Conservation (phyloP, 2,329 filamentous ascomycete genomes). For the Diaporthe sp. region DNA sequence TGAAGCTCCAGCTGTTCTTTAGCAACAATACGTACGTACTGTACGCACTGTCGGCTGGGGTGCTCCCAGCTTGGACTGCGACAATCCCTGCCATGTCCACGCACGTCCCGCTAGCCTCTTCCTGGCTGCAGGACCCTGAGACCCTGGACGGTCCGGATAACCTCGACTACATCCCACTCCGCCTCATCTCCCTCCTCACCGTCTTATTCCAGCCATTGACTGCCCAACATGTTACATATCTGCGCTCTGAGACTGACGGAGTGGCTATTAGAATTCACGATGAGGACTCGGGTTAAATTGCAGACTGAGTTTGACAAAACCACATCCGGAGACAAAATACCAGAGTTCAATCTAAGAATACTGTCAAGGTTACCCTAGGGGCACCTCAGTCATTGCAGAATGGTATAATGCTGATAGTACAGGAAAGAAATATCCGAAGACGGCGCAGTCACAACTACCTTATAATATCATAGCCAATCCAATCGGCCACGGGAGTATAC, state of each 20-base stretch:
- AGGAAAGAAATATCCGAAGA: neutral
- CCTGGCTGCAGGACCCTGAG: neutral
- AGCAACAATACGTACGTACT: slow-evolving; percentile 8
- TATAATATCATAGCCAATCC: neutral
- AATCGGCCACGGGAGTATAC: neutral
- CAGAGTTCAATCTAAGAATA: neutral
- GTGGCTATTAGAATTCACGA: neutral
- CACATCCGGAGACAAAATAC: neutral
- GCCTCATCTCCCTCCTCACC: neutral
- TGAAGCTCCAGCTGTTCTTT: slow-evolving; percentile 39
- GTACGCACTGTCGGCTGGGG: slow-evolving; percentile 5
- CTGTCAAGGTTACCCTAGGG: neutral
- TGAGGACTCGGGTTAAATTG: neutral
- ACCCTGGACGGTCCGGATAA: neutral
- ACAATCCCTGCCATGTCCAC: slow-evolving; percentile 1
- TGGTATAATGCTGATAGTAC: slow-evolving; percentile 25
- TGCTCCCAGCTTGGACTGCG: neutral
- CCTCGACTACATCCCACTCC: neutral
- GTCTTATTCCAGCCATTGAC: neutral
- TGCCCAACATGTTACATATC: neutral
- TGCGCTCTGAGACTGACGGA: neutral
- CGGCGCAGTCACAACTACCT: neutral
- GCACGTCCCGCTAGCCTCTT: slow-evolving; percentile 24
- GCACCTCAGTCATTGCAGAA: neutral
- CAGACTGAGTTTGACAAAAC: no score